These are phyloP conservation scores for Calonectria pteridis DNA, from an alignment of 2,329 filamentous ascomycete species.

Conservation along the genomic window DNA sequence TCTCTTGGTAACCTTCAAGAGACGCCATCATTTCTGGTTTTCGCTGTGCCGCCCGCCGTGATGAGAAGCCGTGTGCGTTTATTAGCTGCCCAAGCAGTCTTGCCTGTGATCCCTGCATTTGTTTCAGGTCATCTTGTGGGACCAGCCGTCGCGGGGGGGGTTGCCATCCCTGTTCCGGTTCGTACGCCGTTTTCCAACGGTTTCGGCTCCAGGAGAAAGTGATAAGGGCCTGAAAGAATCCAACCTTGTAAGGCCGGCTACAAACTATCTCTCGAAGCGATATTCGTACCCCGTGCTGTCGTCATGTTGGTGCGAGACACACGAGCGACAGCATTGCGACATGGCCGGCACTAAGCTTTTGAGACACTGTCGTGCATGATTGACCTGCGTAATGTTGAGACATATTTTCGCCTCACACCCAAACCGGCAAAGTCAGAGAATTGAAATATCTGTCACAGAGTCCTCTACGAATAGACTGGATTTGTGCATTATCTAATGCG, in stretches of 20 bases:
- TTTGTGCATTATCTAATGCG: constrained; percentile 8
- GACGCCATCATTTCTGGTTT: constrained; percentile 19
- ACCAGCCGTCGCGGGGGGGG: constrained; percentile 35
- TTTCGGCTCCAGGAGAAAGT: constrained; percentile 18
- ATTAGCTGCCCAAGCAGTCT: constrained; percentile 35
- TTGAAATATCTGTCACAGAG: not conserved
- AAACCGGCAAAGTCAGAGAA: constrained; percentile 12
- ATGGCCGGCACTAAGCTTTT: not conserved
- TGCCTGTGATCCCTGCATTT: constrained; percentile 37
- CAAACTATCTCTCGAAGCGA: constrained; percentile 3
- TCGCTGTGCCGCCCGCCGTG: constrained; percentile 22
- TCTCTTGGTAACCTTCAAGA: not conserved
- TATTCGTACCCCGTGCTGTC: not conserved
- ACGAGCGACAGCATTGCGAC: not conserved
- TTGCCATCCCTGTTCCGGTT: constrained; percentile 33
- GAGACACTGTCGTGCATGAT: constrained; percentile 3
- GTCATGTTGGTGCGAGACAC: constrained; percentile 5
- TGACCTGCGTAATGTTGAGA: constrained; percentile 11
- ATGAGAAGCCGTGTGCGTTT: constrained; percentile 22
- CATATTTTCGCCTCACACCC: constrained; percentile 11
- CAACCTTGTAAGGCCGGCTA: constrained; percentile 3
- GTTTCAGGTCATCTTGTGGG: constrained; percentile 45
- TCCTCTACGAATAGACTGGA: not conserved
- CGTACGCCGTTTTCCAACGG: constrained; percentile 25
- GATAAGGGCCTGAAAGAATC: not conserved